Percentiles rank a stretch among this genome's conserved stretches.
Conservation (phyloP, 306 rosid species). For the Glycine tomentella region DNA sequence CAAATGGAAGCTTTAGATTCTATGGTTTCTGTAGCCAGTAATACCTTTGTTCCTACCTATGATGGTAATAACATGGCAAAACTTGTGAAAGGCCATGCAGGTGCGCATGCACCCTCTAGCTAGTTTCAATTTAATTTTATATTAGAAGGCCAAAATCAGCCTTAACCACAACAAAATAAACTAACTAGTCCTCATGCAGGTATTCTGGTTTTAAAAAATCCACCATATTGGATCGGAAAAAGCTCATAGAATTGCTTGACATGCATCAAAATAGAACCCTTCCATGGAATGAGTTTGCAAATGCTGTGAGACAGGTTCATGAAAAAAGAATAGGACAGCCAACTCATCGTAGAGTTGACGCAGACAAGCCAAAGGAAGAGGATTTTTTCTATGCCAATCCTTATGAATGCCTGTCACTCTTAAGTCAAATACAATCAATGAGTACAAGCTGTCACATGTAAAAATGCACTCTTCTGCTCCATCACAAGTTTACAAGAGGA, state of each 20-base stretch:
- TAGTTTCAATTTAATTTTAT: slow-evolving; percentile 24
- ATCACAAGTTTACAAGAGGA: slow-evolving; percentile 23
- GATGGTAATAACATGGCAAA: slow-evolving; percentile 99
- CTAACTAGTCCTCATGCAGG: slow-evolving; percentile 60
- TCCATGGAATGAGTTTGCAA: slow-evolving; percentile 69
- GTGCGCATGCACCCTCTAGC: slow-evolving; percentile 49
- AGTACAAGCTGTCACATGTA: slow-evolving; percentile 41
- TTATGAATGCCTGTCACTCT: slow-evolving; percentile 75
- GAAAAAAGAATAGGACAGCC: slow-evolving; percentile 88
- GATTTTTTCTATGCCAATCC: slow-evolving; percentile 97
- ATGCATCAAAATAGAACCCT: slow-evolving; percentile 80
- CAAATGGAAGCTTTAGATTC: slow-evolving; percentile 99
- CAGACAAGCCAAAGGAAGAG: slow-evolving; percentile 93
- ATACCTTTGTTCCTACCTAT: slow-evolving; percentile 88
- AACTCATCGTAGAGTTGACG: slow-evolving; percentile 59
- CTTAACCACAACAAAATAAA: too few species aligned
- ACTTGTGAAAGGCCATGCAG: slow-evolving; percentile 95
- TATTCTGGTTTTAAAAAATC: slow-evolving; percentile 84
- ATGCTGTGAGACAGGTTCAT: slow-evolving; percentile 61
- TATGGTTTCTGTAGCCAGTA: slow-evolving; percentile 90
- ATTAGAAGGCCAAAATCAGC: too few species aligned
- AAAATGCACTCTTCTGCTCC: slow-evolving; percentile 40
- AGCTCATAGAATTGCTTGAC: slow-evolving; percentile 76
- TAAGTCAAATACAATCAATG: slow-evolving; percentile 48
- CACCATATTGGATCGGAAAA: slow-evolving; percentile 72